phyloP scores from a whole-genome alignment of 2,329 filamentous ascomycete genomes.

The Cladophialophora psammophila region DNA sequence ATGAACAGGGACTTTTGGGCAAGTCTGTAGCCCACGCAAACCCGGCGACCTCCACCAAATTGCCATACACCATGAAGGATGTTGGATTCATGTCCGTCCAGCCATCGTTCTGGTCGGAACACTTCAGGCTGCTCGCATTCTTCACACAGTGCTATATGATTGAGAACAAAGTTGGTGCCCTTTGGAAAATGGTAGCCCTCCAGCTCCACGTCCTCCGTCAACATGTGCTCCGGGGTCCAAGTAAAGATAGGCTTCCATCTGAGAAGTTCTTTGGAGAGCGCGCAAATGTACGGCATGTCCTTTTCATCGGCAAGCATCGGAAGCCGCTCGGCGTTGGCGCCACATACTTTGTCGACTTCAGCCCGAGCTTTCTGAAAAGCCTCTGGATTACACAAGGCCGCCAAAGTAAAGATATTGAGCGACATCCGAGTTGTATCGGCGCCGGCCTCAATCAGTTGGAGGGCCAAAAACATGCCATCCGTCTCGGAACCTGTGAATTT shows the following conservation, averaged over 20 bases:
- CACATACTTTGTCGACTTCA: conserved; percentile 38
- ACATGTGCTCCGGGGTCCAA: conserved; percentile 41
- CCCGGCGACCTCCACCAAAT: conserved; percentile 48
- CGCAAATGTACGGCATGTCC: conserved; percentile 42
- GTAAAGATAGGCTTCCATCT: conserved; percentile 44
- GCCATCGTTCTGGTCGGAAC: conserved; percentile 49
- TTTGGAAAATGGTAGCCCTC: conserved; percentile 44
- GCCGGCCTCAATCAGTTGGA: conserved; percentile 53
- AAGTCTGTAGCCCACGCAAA: conserved; percentile 47
- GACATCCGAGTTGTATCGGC: conserved; percentile 54
- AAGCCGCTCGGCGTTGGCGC: conserved; percentile 33
- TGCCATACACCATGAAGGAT: conserved; percentile 44
- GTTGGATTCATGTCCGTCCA: conserved; percentile 46
- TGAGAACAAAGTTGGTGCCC: conserved; percentile 46
- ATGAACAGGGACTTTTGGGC: conserved; percentile 45
- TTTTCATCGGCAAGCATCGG: conserved; percentile 41
- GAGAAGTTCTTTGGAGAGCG: conserved; percentile 43
- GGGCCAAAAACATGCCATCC: conserved; percentile 52
- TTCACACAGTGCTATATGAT: conserved; percentile 44
- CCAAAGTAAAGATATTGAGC: conserved; percentile 46
- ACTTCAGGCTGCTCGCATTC: conserved; percentile 37
- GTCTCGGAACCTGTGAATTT: conserved; percentile 47
- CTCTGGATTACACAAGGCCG: conserved; percentile 42
- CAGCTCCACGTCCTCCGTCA: conserved; percentile 43
- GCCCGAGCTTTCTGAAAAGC: conserved; percentile 39